Evolutionary conservation across 2,329 filamentous ascomycete genomes (phyloP), one percentile per base, ranked within the genome.

Genomic region (Fusarium mexicanum): DNA sequence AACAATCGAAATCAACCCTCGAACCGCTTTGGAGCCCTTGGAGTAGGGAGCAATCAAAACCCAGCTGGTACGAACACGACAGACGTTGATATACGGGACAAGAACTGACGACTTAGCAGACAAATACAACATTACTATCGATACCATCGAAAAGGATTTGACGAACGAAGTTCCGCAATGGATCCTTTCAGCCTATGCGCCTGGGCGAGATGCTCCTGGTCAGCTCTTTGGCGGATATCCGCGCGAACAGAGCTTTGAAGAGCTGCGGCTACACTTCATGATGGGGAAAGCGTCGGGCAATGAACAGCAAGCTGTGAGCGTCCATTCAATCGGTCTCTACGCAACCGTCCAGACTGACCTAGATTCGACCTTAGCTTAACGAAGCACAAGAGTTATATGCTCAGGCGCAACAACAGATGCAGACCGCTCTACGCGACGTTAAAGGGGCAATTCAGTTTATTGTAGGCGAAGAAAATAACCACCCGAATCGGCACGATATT

Each of bases 221-320:
- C 94, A 98, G 82, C 87, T 98, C 2, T 95, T 98, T 78, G 94
- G 94, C 60, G 95, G 94, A 4, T 88, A 87, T 50, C 87, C 90
- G 11, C 89, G 95, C 24, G 96, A 98, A 81, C 92, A 95, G 81
- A 97, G 94, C 78, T 92, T 93, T 46, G 96, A 98, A 81, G 96
- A 98, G 83, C 89, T 97, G 80, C 89, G 95, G 57, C 80, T 95
- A 29, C 92, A 94, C 79, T 95, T 96, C 79, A 85, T 91, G 77
- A 78, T 80, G 60, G 89, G 89, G 5, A 85, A 87, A 46, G 87
- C 89, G 14, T 79, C 87, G 13, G 93, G 93, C 3, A 93, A 91
- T 64, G 83, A 85, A 18, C 84, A 88, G 63, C 84, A 85, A 63
- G 88, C 87, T 61, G 87, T 90, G 81, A 63, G 85, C 80, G 24